phyloP scores from a whole-genome alignment of 768 basidiomycete species.

The Pholiota molesta region DNA sequence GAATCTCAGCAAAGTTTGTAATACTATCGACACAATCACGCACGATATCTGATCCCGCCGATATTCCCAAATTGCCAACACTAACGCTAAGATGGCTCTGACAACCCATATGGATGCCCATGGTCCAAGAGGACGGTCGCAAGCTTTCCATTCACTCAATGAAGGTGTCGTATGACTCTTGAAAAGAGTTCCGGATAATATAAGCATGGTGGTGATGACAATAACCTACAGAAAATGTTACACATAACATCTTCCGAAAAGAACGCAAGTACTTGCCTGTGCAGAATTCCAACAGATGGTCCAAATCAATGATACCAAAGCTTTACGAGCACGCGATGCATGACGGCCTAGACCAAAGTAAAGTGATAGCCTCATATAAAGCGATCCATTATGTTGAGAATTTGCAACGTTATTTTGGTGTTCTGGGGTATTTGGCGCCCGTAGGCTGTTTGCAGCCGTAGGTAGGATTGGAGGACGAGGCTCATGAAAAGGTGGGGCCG shows the following conservation, averaged over 20 bases:
- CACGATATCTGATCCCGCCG: slow-evolving; percentile 32
- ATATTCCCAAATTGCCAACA: slow-evolving; percentile 62
- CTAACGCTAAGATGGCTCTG: slow-evolving; percentile 50
- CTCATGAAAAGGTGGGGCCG: neutral
- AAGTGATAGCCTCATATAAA: slow-evolving; percentile 31
- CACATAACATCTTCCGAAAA: slow-evolving; percentile 8
- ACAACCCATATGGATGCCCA: slow-evolving; percentile 72
- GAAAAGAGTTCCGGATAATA: slow-evolving; percentile 44
- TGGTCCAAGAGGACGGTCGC: slow-evolving; percentile 62
- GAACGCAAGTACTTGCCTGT: slow-evolving; percentile 42
- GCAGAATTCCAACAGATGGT: slow-evolving; percentile 49
- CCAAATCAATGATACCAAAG: slow-evolving; percentile 55
- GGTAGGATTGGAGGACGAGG: neutral
- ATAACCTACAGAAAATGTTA: slow-evolving; percentile 42
- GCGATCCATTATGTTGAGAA: slow-evolving; percentile 23
- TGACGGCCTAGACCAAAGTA: slow-evolving; percentile 58
- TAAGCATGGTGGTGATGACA: slow-evolving; percentile 52
- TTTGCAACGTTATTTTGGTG: slow-evolving; percentile 22
- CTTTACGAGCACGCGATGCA: slow-evolving; percentile 53
- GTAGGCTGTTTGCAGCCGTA: neutral
- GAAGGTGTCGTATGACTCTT: slow-evolving; percentile 45
- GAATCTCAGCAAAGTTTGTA: neutral
- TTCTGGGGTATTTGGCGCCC: slow-evolving; percentile 4
- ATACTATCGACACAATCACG: neutral
- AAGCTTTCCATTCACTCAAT: slow-evolving; percentile 62